These are phyloP conservation scores for Coleophoma cylindrospora DNA, from an alignment of 2,329 filamentous ascomycete species.

Conservation along the genomic window DNA sequence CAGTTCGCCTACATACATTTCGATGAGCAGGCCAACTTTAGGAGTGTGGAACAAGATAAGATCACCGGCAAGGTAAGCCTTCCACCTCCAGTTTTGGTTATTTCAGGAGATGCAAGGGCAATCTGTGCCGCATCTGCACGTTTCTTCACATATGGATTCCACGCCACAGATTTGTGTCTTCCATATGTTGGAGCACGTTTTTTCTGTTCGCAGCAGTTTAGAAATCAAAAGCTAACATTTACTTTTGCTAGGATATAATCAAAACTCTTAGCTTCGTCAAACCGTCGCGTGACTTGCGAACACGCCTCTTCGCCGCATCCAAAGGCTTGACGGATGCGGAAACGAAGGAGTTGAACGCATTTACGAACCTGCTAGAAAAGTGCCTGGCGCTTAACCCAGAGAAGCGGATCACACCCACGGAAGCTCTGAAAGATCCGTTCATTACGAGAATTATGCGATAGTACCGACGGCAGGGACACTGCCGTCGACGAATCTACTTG, in stretches of 20 bases:
- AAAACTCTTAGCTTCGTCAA: slow-evolving; percentile 67
- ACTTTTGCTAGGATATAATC: slow-evolving; percentile 51
- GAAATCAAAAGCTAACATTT: background rate
- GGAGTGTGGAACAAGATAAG: slow-evolving; percentile 81
- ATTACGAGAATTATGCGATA: slow-evolving; percentile 39
- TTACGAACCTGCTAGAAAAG: slow-evolving; percentile 82
- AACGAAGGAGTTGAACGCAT: slow-evolving; percentile 71
- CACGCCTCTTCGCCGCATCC: slow-evolving; percentile 69
- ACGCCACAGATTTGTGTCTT: background rate
- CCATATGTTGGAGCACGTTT: no score
- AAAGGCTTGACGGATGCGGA: slow-evolving; percentile 70
- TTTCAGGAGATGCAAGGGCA: background rate
- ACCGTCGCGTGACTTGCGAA: slow-evolving; percentile 76
- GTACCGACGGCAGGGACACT: background rate
- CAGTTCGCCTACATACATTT: slow-evolving; percentile 75
- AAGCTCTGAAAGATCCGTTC: slow-evolving; percentile 87
- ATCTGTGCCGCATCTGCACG: slow-evolving; percentile 3
- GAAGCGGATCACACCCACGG: slow-evolving; percentile 79
- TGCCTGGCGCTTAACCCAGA: slow-evolving; percentile 89
- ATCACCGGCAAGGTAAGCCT: slow-evolving; percentile 69
- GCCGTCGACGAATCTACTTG: no score
- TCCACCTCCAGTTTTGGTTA: no score
- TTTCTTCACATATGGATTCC: slow-evolving; percentile 4
- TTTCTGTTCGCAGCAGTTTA: background rate
- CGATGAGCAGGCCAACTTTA: slow-evolving; percentile 77